These are phyloP conservation scores for Mucor saturninus DNA, from an alignment of 371 early-diverging fungal genomes.

Conservation along the genomic window DNA sequence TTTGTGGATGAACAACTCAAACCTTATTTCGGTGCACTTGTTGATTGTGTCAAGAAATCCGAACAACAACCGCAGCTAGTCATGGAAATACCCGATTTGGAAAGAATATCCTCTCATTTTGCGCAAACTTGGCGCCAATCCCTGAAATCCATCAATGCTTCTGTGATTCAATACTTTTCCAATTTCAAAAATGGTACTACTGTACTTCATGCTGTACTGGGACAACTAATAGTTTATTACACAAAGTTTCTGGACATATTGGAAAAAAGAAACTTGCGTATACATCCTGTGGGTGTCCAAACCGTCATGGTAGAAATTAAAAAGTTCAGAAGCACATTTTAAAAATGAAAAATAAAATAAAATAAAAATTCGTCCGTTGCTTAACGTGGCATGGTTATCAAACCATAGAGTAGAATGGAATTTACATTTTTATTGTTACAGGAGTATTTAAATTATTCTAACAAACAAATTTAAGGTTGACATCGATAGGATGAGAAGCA, in stretches of 20 bases:
- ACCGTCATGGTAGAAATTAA: conserved; percentile 93
- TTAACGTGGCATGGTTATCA: too few relatives aligned
- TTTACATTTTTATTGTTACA: too few relatives aligned
- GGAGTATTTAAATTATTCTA: background rate
- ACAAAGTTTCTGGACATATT: conserved; percentile 79
- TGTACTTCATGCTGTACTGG: conserved; percentile 84
- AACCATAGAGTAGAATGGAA: too few relatives aligned
- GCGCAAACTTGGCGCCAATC: conserved; percentile 79
- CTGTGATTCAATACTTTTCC: conserved; percentile 86
- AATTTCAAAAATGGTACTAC: conserved; percentile 91
- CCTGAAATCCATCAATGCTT: conserved; percentile 75
- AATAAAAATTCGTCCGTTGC: too few relatives aligned
- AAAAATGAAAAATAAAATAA: conserved; percentile 2
- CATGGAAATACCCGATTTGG: conserved; percentile 48
- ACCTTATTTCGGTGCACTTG: conserved; percentile 77
- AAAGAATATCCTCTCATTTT: conserved; percentile 74
- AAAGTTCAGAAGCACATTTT: conserved; percentile 81
- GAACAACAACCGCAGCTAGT: conserved; percentile 48
- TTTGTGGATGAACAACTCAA: conserved; percentile 89
- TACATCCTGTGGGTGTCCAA: conserved; percentile 88
- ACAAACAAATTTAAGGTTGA: conserved; percentile 34
- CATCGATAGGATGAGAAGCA: conserved; percentile 39
- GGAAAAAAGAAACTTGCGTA: conserved; percentile 63
- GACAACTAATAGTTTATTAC: conserved; percentile 87
- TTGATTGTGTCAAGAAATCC: conserved; percentile 72